Conservation (phyloP, 495 filamentous ascomycete species). For the Tuber magnatum region DNA sequence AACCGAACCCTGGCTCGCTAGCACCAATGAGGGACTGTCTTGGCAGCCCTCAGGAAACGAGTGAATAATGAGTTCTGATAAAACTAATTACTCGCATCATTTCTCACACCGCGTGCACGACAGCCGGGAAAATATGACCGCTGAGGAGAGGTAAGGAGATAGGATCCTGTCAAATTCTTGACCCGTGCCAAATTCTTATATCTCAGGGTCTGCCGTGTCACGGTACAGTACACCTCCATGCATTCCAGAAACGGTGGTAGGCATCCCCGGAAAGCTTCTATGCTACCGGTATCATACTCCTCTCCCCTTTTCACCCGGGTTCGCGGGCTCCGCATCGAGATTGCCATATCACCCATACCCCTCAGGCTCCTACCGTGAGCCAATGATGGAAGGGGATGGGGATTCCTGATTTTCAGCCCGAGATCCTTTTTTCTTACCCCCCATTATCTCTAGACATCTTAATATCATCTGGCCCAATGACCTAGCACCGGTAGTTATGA, state of each 20-base stretch:
- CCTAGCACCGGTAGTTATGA: neutral
- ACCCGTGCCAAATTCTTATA: neutral
- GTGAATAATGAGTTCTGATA: slow-evolving; percentile 4
- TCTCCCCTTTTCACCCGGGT: neutral
- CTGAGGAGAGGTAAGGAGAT: neutral
- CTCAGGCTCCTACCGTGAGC: neutral
- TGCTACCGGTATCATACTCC: neutral
- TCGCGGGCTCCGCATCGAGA: neutral
- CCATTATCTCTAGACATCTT: neutral
- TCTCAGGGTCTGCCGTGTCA: neutral
- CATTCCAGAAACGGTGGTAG: neutral
- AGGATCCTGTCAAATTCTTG: neutral
- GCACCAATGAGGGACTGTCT: neutral
- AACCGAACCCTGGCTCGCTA: neutral
- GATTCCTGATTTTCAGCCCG: neutral
- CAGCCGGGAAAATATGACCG: neutral
- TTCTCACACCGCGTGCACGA: neutral
- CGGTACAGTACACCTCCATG: neutral
- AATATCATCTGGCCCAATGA: neutral
- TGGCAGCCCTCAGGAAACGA: neutral
- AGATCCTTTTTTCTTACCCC: neutral
- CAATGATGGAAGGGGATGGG: neutral
- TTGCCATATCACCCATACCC: neutral
- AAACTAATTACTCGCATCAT: neutral
- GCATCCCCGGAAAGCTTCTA: neutral